These are phyloP conservation scores for Jatropha curcas DNA, from an alignment of 345 rosid species.

Conservation along the genomic window DNA sequence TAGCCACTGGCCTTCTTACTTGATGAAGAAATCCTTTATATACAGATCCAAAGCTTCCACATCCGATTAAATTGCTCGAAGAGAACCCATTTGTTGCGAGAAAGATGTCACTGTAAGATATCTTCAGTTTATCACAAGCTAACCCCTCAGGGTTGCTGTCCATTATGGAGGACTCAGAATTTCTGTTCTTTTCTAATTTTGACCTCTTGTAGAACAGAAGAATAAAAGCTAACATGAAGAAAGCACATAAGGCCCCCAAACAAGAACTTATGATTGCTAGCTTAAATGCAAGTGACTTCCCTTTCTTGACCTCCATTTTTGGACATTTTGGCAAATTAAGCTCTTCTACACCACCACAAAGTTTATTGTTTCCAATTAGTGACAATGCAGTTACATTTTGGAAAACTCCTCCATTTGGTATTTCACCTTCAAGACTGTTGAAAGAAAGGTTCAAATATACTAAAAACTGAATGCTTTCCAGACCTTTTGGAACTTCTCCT, in stretches of 20 bases:
- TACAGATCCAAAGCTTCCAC: conserved; percentile 18
- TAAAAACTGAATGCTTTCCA: conserved; percentile 3
- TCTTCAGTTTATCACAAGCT: background rate
- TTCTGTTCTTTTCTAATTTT: background rate
- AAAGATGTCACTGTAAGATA: conserved; percentile 17
- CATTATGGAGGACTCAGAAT: background rate
- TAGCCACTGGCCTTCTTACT: background rate
- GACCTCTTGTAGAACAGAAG: background rate
- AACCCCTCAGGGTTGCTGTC: background rate
- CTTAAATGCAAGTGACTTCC: background rate
- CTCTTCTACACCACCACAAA: conserved; percentile 38
- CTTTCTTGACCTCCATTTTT: background rate
- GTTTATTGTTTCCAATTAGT: conserved; percentile 29
- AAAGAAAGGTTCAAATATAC: conserved; percentile 33
- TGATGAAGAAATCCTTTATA: conserved; percentile 8
- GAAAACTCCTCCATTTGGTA: conserved; percentile 41
- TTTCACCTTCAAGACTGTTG: conserved; percentile 44
- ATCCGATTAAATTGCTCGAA: conserved; percentile 9
- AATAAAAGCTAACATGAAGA: conserved; percentile 7
- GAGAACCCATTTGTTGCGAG: conserved; percentile 15
- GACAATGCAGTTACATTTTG: conserved; percentile 31
- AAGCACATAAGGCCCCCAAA: background rate
- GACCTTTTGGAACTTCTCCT: conserved; percentile 24
- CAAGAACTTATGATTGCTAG: background rate
- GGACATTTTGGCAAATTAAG: conserved; percentile 18